A percentile compares a stretch with the other conserved stretches of the same genome.
These are phyloP conservation scores for Phoma sp. DNA, from an alignment of 2,329 filamentous ascomycete species.

Conservation along the genomic window DNA sequence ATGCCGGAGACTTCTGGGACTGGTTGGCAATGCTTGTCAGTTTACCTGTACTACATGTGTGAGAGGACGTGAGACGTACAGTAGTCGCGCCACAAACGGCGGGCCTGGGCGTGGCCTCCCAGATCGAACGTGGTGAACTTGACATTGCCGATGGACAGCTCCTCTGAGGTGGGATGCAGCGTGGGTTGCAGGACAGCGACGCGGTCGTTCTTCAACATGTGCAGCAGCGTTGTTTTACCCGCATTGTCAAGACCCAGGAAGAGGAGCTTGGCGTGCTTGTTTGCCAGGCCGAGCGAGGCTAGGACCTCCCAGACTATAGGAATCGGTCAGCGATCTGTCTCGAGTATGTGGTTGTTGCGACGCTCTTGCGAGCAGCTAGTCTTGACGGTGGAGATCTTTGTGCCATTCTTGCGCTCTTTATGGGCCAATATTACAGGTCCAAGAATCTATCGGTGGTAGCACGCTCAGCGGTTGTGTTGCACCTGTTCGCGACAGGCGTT, in stretches of 20 bases:
- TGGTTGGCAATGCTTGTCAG: conserved; percentile 2
- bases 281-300: conserved; percentile 82
- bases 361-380: background rate
- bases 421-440: background rate
- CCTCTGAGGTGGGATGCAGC: conserved; percentile 67
- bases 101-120: conserved; percentile 48
- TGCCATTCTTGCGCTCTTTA: background rate
- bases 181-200: conserved; percentile 73
- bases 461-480: background rate
- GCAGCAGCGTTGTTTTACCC: conserved; percentile 92
- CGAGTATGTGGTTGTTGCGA: background rate
- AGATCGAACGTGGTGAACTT: conserved; percentile 92
- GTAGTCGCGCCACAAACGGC: conserved; percentile 50
- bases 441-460: no score
- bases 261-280: conserved; percentile 77
- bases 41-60: background rate
- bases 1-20: conserved; percentile 66
- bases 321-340: background rate
- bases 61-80: conserved; percentile 23
- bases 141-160: conserved; percentile 60
- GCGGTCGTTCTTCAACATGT: conserved; percentile 91
- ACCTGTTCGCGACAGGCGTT: background rate
- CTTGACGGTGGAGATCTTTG: background rate
- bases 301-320: conserved; percentile 82
- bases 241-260: conserved; percentile 94